Evolutionary conservation across 768 basidiomycete genomes (phyloP).

Genomic region (Macrolepiota fuliginosa): DNA sequence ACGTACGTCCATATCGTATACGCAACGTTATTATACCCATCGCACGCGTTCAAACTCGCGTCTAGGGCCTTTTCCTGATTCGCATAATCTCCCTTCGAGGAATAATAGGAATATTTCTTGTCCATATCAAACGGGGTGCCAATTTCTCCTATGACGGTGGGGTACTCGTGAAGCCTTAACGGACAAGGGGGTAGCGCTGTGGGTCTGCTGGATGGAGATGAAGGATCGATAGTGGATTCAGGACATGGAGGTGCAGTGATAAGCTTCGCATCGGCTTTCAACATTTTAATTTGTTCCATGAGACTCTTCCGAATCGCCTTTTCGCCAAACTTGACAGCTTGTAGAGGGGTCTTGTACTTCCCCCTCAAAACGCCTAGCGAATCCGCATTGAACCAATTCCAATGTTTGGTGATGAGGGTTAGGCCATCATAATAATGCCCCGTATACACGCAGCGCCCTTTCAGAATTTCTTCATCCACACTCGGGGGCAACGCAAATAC

Average conservation of each 20-base stretch:
- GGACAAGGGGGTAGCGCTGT: background rate
- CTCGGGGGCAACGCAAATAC: slow-evolving; percentile 82
- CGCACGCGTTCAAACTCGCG: slow-evolving; percentile 74
- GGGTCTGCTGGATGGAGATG: background rate
- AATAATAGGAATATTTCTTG: slow-evolving; percentile 70
- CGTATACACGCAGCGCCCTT: slow-evolving; percentile 70
- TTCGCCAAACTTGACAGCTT: slow-evolving; percentile 83
- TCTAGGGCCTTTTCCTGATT: slow-evolving; percentile 84
- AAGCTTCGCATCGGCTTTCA: slow-evolving; percentile 71
- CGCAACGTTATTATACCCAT: slow-evolving; percentile 71
- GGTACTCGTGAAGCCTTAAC: slow-evolving; percentile 42
- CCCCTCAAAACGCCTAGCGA: slow-evolving; percentile 89
- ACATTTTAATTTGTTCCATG: slow-evolving; percentile 76
- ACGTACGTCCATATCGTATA: slow-evolving; percentile 92
- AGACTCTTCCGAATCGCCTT: slow-evolving; percentile 76
- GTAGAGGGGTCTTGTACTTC: slow-evolving; percentile 64
- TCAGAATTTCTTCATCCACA: slow-evolving; percentile 50
- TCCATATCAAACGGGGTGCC: slow-evolving; percentile 97
- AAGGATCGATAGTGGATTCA: background rate
- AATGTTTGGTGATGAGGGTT: slow-evolving; percentile 88
- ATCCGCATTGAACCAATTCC: slow-evolving; percentile 96
- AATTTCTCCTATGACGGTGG: slow-evolving; percentile 94
- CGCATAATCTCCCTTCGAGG: slow-evolving; percentile 64
- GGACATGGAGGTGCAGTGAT: slow-evolving; percentile 35
- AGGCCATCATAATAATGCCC: slow-evolving; percentile 95